Evolutionary conservation across 805 yeast species (phyloP), one percentile per base, ranked within the genome.

Genomic region (Ogataea nakhonphanomensis): DNA sequence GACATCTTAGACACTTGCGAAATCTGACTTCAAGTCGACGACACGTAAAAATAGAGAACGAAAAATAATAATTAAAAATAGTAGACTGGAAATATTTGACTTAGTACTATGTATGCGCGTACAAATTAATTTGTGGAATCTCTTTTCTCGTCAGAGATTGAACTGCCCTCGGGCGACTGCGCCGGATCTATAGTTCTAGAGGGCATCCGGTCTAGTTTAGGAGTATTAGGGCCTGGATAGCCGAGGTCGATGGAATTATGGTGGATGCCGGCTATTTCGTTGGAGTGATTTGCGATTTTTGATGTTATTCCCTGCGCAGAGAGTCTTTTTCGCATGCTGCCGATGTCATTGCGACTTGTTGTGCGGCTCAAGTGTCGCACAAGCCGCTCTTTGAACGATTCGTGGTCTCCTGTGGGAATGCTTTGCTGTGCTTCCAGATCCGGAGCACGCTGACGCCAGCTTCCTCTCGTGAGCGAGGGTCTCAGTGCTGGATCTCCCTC

Each of bases 191-290:
- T 29, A 20, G 11, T 13, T 9, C n/a, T 13, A 9, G 33, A 11
- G 8, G 23, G 33, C 11, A 29, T n/a, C 15, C 11, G 17, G 11
- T 24, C 21, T n/a, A 30, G 12, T 11, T 17, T 30, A 11, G 24
- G 8, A 12, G 13, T 26, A 7, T 26, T 8, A 4, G 31, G 25
- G 5, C 20, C 35, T 9, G 25, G 25, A 20, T 45, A 44, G 13
- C 40, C 30, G 17, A 39, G 25, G 32, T 49, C 45, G 11, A 55
- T 45, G 8, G 58, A 49, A 23, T 48, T 43, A 5, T 53, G 45
- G 34, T 59, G 63, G 25, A 69, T 65, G 5, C 77, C 78, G 2
- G 77, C 76, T 30, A 71, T 65, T 38, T 64, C 65, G 45, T 73
- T 66, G 0, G 77, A 57, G 35, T 70, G 65, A 6, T 55, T 51